Evolutionary conservation across 257 asterid genomes (phyloP).

Genomic region (Cynanchum wilfordii): DNA sequence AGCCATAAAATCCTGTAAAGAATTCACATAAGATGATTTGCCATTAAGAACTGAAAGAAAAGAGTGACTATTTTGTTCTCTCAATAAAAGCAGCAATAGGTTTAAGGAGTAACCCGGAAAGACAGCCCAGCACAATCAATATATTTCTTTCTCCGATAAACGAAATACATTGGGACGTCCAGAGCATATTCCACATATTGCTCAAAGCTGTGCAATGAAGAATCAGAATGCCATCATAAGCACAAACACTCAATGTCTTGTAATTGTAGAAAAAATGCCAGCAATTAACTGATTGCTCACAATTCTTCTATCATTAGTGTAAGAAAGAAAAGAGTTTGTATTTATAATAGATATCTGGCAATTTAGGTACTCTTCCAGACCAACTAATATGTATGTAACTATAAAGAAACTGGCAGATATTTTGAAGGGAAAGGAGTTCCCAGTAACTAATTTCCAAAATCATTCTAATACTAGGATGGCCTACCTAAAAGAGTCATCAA

Average conservation of each 20-base stretch:
- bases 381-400: background rate
- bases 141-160: slow-evolving; percentile 76
- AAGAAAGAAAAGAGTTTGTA: background rate
- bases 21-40: slow-evolving; percentile 13
- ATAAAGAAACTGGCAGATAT: background rate
- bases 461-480: slow-evolving; percentile 17
- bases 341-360: background rate
- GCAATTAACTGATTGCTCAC: background rate
- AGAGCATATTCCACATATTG: slow-evolving; percentile 96
- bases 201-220: slow-evolving; percentile 69
- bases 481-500: slow-evolving; percentile 95
- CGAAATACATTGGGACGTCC: slow-evolving; percentile 98
- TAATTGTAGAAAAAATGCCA: background rate
- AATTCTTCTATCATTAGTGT: background rate
- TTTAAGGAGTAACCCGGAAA: slow-evolving; percentile 56
- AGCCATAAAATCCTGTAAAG: slow-evolving; percentile 80
- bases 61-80: slow-evolving; percentile 8
- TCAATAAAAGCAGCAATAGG: slow-evolving; percentile 15
- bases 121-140: slow-evolving; percentile 85
- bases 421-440: background rate
- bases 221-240: slow-evolving; percentile 11
- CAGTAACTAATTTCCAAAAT: background rate
- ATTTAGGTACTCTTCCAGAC: background rate
- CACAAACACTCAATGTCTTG: slow-evolving; percentile 11
- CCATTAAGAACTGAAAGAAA: slow-evolving; percentile 3